These are phyloP conservation scores for Pythium guiyangense DNA, from an alignment of 352 stramenopile genomes.

Conservation along the genomic window DNA sequence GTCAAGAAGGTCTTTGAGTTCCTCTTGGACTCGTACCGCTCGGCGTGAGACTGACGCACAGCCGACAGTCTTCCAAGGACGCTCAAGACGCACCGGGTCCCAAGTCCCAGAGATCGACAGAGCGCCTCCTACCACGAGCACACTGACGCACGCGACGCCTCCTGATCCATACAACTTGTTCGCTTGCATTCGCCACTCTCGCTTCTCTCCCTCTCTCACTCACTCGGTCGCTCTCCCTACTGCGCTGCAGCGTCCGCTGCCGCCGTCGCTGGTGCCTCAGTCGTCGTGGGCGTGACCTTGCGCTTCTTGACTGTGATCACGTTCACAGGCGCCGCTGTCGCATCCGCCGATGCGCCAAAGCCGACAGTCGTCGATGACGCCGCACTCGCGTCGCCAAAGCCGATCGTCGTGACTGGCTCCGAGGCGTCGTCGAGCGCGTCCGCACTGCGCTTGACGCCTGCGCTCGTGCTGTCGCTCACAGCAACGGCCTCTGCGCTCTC, in stretches of 20 bases:
- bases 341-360: conserved; percentile 32
- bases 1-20: conserved; percentile 73
- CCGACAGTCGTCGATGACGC: conserved; percentile 26
- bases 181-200: not conserved
- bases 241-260: not conserved
- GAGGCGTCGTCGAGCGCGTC: conserved; percentile 12
- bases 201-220: not conserved
- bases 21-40: conserved; percentile 67
- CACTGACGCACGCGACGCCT: too few relatives aligned
- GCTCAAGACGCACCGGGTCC: not conserved
- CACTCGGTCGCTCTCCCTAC: not conserved
- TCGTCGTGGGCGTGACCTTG: conserved; percentile 3
- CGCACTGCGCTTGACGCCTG: conserved; percentile 2
- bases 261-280: not conserved
- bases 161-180: not conserved
- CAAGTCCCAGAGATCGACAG: too few relatives aligned
- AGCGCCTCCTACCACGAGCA: too few relatives aligned
- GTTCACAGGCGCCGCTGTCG: conserved; percentile 40
- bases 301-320: conserved; percentile 22
- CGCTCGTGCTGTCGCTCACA: conserved; percentile 1
- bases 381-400: conserved; percentile 36
- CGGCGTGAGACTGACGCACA: conserved; percentile 7
- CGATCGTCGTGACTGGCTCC: conserved; percentile 55
- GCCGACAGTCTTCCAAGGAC: too few relatives aligned
- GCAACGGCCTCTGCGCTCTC: conserved; percentile 31